Evolutionary conservation across 352 stramenopile genomes (phyloP).

Genomic region (Globisporangium abappressorium): DNA sequence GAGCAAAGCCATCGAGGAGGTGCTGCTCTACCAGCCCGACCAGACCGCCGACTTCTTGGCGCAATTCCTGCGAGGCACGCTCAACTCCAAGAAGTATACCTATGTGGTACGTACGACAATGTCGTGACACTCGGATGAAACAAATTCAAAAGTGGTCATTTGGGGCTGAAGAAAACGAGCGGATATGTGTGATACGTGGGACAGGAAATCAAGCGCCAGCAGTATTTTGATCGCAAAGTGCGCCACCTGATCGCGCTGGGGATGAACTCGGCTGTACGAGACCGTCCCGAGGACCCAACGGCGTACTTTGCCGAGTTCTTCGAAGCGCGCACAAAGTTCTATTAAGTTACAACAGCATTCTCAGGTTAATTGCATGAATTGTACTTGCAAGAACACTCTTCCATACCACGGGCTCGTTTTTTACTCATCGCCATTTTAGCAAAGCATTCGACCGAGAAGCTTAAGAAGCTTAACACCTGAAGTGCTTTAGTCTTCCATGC

Average conservation of each 20-base stretch:
- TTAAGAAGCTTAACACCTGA: neutral
- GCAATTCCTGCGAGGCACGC: constrained; percentile 54
- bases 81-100: constrained; percentile 75
- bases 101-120: constrained; percentile 45
- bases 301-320: constrained; percentile 69
- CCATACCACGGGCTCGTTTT: too few relatives aligned
- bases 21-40: constrained; percentile 73
- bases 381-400: too few relatives aligned
- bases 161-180: neutral
- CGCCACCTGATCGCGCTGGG: constrained; percentile 60
- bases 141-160: neutral
- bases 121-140: neutral
- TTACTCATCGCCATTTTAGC: too few relatives aligned
- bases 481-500: constrained; percentile 37
- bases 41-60: constrained; percentile 70
- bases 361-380: too few relatives aligned
- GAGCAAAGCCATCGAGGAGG: constrained; percentile 57
- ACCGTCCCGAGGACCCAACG: constrained; percentile 48
- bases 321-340: constrained; percentile 65
- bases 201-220: constrained; percentile 63
- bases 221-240: constrained; percentile 80
- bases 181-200: neutral
- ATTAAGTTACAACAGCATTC: constrained; percentile 21
- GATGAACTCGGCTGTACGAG: constrained; percentile 59
- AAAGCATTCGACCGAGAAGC: too few relatives aligned